These are phyloP conservation scores for Cryptosporidium bovis DNA, from an alignment of 169 alveolate genomes.

Conservation along the genomic window DNA sequence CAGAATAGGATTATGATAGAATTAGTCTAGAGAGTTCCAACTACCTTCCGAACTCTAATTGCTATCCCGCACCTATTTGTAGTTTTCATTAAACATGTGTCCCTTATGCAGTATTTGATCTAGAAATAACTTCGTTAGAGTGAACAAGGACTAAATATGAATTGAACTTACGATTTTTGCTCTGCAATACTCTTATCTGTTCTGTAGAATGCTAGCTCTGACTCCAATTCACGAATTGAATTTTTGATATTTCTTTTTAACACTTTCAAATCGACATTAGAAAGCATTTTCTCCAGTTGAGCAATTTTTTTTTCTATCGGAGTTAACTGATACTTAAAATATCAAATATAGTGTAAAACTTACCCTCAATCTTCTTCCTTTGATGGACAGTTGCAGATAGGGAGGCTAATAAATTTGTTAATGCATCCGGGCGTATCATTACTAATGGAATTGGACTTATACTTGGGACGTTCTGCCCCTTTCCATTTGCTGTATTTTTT, in stretches of 20 bases:
- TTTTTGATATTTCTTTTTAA: conserved; percentile 45
- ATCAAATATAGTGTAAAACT: neutral
- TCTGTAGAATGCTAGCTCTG: conserved; percentile 59
- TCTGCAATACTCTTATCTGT: conserved; percentile 68
- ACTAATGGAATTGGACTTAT: conserved; percentile 71
- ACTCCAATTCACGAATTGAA: conserved; percentile 42
- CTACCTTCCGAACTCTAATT: neutral
- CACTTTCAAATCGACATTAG: conserved; percentile 35
- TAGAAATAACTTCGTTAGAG: neutral
- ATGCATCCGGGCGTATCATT: conserved; percentile 68
- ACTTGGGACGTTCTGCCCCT: conserved; percentile 7
- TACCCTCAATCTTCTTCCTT: conserved; percentile 58
- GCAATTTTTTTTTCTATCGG: conserved; percentile 36
- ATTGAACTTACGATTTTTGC: conserved; percentile 70
- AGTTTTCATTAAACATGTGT: neutral
- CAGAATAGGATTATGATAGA: conserved; percentile 79
- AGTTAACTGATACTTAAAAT: neutral
- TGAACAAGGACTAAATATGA: neutral
- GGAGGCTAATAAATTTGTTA: conserved; percentile 53
- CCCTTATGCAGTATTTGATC: conserved; percentile 59
- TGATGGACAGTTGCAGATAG: conserved; percentile 73
- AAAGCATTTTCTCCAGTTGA: conserved; percentile 46
- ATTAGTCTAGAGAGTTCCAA: conserved; percentile 16
- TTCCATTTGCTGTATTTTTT: conserved; percentile 38
- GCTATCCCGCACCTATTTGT: neutral